Conservation (phyloP, 2,329 filamentous ascomycete species). For the Neonectria ditissima region DNA sequence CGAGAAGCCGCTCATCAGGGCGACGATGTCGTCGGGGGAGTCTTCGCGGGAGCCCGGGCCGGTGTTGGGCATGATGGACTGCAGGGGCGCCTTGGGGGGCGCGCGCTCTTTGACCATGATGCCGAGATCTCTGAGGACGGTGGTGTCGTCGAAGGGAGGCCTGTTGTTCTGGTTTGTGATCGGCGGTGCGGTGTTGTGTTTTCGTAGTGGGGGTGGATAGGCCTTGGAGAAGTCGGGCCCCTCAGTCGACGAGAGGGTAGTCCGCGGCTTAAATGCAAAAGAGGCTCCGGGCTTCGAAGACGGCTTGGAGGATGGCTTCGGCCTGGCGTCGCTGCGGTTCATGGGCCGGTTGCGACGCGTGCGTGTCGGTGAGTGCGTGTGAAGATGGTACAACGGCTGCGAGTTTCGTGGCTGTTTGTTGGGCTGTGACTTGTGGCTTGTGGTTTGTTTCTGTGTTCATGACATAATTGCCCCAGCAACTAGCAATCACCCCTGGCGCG, state of each 20-base stretch:
- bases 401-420: slow-evolving; percentile 22
- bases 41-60: slow-evolving; percentile 42
- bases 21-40: slow-evolving; percentile 50
- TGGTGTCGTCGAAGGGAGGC: slow-evolving; percentile 24
- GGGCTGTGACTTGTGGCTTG: slow-evolving; percentile 14
- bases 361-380: slow-evolving; percentile 31
- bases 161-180: slow-evolving; percentile 10
- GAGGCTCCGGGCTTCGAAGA: slow-evolving; percentile 32
- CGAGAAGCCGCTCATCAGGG: slow-evolving; percentile 47
- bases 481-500: slow-evolving; percentile 14
- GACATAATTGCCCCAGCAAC: slow-evolving; percentile 47
- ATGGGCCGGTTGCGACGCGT: slow-evolving; percentile 29
- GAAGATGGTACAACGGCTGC: slow-evolving; percentile 29
- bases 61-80: slow-evolving; percentile 51
- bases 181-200: slow-evolving; percentile 10
- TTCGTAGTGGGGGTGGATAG: slow-evolving; percentile 18
- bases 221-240: slow-evolving; percentile 34
- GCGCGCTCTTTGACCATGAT: slow-evolving; percentile 62
- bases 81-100: slow-evolving; percentile 58
- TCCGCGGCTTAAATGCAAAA: slow-evolving; percentile 40
- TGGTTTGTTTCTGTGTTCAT: slow-evolving; percentile 33
- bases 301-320: slow-evolving; percentile 16
- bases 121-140: slow-evolving; percentile 35
- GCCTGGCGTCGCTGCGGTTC: slow-evolving; percentile 23
- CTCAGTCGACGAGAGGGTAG: slow-evolving; percentile 31